These are phyloP conservation scores for Leccinum rimulosum DNA, from an alignment of 768 basidiomycete species.

Conservation along the genomic window DNA sequence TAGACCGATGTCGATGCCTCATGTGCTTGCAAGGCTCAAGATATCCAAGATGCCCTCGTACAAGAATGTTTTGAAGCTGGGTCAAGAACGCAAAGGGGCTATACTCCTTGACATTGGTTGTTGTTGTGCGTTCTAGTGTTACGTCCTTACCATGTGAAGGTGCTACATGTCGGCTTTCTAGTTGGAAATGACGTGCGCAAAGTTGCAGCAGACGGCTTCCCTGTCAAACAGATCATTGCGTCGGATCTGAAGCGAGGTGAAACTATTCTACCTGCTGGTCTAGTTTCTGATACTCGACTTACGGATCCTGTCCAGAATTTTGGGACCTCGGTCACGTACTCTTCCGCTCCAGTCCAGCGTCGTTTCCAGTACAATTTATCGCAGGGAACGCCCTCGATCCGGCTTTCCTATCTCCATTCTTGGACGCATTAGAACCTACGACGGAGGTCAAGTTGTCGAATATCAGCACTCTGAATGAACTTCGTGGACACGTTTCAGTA, in stretches of 20 bases:
- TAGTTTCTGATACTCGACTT: neutral
- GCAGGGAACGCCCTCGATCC: conserved; percentile 54
- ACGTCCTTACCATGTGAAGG: neutral
- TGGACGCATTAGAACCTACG: conserved; percentile 17
- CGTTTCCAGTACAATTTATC: conserved; percentile 55
- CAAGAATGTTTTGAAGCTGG: conserved; percentile 34
- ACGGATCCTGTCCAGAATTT: conserved; percentile 38
- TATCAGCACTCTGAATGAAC: conserved; percentile 42
- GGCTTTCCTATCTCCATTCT: conserved; percentile 36
- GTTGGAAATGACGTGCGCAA: conserved; percentile 44
- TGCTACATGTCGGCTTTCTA: conserved; percentile 8
- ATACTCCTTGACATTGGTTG: conserved; percentile 46
- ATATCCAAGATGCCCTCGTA: conserved; percentile 23
- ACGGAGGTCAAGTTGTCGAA: conserved; percentile 25
- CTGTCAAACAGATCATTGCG: conserved; percentile 34
- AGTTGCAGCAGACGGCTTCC: conserved; percentile 42
- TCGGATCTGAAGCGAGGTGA: conserved; percentile 40
- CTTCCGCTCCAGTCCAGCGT: conserved; percentile 49
- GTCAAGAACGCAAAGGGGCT: conserved; percentile 33
- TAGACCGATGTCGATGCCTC: neutral
- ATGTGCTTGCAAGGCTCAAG: conserved; percentile 14
- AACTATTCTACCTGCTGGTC: neutral
- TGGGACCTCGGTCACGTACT: conserved; percentile 64
- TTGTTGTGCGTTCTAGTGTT: conserved; percentile 33
- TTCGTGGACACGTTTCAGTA: conserved; percentile 45